Evolutionary conservation across 768 basidiomycete species (phyloP).

Genomic region (Tulasnella sp.): DNA sequence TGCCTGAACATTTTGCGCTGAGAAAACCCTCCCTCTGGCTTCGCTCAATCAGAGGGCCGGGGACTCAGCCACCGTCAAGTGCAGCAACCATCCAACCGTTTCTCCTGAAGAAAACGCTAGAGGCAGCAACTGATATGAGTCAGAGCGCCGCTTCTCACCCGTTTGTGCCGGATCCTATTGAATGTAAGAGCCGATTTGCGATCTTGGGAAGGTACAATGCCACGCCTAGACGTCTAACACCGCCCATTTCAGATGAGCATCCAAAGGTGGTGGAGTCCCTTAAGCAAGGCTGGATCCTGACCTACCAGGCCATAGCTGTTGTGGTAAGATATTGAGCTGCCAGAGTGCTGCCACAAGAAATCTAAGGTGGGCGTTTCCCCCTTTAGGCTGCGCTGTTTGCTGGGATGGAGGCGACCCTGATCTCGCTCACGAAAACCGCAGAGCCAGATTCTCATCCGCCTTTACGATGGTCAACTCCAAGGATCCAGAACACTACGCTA

Average conservation of each 20-base stretch:
- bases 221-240: not conserved
- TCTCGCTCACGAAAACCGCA: not conserved
- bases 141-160: not conserved
- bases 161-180: not conserved
- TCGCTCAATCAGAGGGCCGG: too few relatives aligned
- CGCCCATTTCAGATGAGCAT: not conserved
- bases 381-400: not conserved
- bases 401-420: not conserved
- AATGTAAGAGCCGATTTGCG: not conserved
- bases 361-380: not conserved
- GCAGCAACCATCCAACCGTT: not conserved
- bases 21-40: too few relatives aligned
- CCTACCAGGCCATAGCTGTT: not conserved
- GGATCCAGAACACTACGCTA: not conserved
- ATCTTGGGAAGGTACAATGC: not conserved
- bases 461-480: not conserved
- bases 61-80: too few relatives aligned
- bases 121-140: not conserved
- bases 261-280: conserved; percentile 20
- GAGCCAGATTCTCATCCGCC: not conserved
- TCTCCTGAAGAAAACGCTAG: not conserved
- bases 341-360: not conserved
- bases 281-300: conserved; percentile 9
- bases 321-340: not conserved
- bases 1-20: too few relatives aligned